phyloP scores from a whole-genome alignment of 176 grass and related monocot genomes.

The Panicum miliaceum region DNA sequence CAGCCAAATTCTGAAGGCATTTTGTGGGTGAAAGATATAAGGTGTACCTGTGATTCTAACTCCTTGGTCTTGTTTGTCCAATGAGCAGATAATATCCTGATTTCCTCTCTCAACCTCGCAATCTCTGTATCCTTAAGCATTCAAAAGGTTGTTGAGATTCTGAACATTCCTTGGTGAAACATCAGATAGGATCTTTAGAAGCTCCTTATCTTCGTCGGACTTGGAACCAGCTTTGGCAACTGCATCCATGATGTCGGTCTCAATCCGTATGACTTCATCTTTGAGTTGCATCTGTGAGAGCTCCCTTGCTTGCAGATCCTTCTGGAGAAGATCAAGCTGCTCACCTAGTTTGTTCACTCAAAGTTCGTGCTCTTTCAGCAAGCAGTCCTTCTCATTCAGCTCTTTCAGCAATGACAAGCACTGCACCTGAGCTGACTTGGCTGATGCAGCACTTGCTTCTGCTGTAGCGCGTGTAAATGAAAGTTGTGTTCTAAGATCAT shows the following conservation, averaged over 20 bases:
- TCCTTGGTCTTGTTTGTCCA: conserved; percentile 90
- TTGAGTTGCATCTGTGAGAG: conserved; percentile 75
- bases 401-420: conserved; percentile 70
- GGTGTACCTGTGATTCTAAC: conserved; percentile 69
- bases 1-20: not conserved
- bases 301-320: conserved; percentile 68
- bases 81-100: conserved; percentile 80
- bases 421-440: conserved; percentile 68
- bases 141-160: conserved; percentile 77
- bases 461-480: conserved; percentile 71
- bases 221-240: conserved; percentile 64
- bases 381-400: conserved; percentile 69
- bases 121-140: conserved; percentile 79
- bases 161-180: conserved; percentile 80
- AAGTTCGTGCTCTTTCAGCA: conserved; percentile 68
- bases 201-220: conserved; percentile 60
- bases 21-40: conserved; percentile 23
- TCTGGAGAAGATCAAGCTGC: conserved; percentile 73
- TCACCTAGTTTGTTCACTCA: conserved; percentile 77
- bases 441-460: conserved; percentile 78
- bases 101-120: conserved; percentile 81
- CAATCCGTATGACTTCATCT: conserved; percentile 72
- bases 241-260: conserved; percentile 68
- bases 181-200: conserved; percentile 78
- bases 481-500: conserved; percentile 70